A percentile compares a stretch with the other conserved stretches of the same genome.
phyloP scores from a whole-genome alignment of 1,139 yeast species.

The Sugiyamaella japonica region DNA sequence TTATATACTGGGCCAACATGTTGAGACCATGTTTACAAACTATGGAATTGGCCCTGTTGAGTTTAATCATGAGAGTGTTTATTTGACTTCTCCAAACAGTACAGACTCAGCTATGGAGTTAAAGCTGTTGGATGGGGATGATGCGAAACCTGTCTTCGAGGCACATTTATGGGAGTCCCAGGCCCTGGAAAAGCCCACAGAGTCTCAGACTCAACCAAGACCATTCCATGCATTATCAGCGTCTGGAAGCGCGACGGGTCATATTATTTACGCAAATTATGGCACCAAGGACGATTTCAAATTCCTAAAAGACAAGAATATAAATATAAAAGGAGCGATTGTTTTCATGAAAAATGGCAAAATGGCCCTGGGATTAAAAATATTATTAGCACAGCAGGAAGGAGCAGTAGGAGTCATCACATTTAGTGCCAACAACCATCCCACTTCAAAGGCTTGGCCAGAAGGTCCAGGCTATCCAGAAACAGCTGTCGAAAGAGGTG shows the following conservation, averaged over 20 bases:
- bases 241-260: slow-evolving; percentile 57
- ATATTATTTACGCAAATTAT: slow-evolving; percentile 58
- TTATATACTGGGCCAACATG: slow-evolving; percentile 62
- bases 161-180: slow-evolving; percentile 39
- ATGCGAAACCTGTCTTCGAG: slow-evolving; percentile 26
- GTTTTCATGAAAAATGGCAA: slow-evolving; percentile 63
- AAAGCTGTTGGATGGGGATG: slow-evolving; percentile 26
- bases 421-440: slow-evolving; percentile 45
- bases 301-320: slow-evolving; percentile 44
- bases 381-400: slow-evolving; percentile 50
- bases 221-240: slow-evolving; percentile 72
- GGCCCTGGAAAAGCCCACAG: slow-evolving; percentile 29
- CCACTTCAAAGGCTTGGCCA: slow-evolving; percentile 33
- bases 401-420: slow-evolving; percentile 60
- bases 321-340: slow-evolving; percentile 47
- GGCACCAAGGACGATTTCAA: slow-evolving; percentile 63
- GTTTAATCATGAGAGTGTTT: slow-evolving; percentile 53
- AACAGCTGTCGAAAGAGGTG: slow-evolving; percentile 58
- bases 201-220: slow-evolving; percentile 33
- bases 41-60: slow-evolving; percentile 51
- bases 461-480: slow-evolving; percentile 40
- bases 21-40: slow-evolving; percentile 56
- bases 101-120: slow-evolving; percentile 33
- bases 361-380: slow-evolving; percentile 52
- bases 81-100: slow-evolving; percentile 57